Base-by-base conservation (phyloP, 2,329 filamentous ascomycete species). In the Coccinonectria pachysandricola region DNA sequence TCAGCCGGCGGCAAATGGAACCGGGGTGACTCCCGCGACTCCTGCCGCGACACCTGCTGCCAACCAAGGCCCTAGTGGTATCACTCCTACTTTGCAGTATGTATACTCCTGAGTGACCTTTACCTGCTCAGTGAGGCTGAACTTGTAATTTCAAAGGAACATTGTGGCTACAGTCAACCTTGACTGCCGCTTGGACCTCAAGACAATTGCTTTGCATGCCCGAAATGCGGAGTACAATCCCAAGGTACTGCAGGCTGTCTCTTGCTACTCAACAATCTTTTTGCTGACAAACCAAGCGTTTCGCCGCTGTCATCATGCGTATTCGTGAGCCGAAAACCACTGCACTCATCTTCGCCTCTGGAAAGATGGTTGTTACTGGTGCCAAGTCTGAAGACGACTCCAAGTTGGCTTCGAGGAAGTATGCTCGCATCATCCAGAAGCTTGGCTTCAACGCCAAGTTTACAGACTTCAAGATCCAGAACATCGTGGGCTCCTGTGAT, bases 381-480 rank as follows among this genome's bases (percentile, higher is more conserved):
- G 88, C 88, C 38, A 96, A 96, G 63, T 93, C 85, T 2, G 91
- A 96, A 54, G 91, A 96, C 56, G 91, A 96, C 55, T 93, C 85
- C 34, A 95, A 95, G 65, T 77, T 98, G 50, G 91, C 91, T 7
- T 91, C 82, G 34, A 79, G 88, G 62, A 98, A 98, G 63, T 96
- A 96, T 54, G 91, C 91, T 27, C 87, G 91, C 50, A 96, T 98
- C 59, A 96, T 98, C 48, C 91, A 98, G 71, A 98, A 98, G 68
- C 83, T 98, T 35, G 91, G 91, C 37, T 98, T 98, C 71, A 94
- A 95, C 46, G 88, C 91, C 49, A 95, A 95, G 74, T 96, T 98
- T 61, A 95, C 87, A 43, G 91, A 98, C 59, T 98, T 98, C 67
- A 98, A 96, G 74, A 98, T 98, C 50, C 87, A 95, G 68, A 98